These are phyloP conservation scores for Skeletonema costatum DNA, from an alignment of 108 stramenopile genomes.

Conservation along the genomic window DNA sequence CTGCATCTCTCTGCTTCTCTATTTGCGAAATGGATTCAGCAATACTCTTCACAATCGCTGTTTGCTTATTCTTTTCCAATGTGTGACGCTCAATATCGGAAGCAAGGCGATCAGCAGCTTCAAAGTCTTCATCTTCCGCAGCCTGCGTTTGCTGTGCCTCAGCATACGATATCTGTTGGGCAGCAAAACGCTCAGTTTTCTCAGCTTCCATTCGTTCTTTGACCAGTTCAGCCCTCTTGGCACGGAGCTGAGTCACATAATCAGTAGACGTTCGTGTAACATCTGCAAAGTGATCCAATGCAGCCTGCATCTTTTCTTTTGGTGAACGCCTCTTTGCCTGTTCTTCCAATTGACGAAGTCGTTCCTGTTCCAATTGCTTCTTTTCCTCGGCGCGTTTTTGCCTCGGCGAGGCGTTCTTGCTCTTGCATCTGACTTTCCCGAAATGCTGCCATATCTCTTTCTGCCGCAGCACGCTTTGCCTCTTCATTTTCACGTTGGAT, in stretches of 20 bases:
- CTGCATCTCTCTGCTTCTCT: slow-evolving; percentile 49
- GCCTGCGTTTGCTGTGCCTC: slow-evolving; percentile 71
- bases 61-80: slow-evolving; percentile 59
- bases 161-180: slow-evolving; percentile 66
- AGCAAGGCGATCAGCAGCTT: slow-evolving; percentile 79
- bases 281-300: slow-evolving; percentile 24
- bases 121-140: slow-evolving; percentile 87
- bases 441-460: slow-evolving; percentile 5
- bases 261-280: slow-evolving; percentile 23
- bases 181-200: slow-evolving; percentile 59
- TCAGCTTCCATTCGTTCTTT: slow-evolving; percentile 59
- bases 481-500: slow-evolving; percentile 8
- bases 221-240: slow-evolving; percentile 44
- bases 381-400: slow-evolving; percentile 18
- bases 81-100: slow-evolving; percentile 62
- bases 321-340: slow-evolving; percentile 41
- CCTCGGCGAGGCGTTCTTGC: slow-evolving; percentile 10
- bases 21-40: slow-evolving; percentile 52
- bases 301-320: slow-evolving; percentile 25
- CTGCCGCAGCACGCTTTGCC: background rate
- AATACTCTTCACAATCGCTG: slow-evolving; percentile 52
- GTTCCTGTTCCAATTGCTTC: slow-evolving; percentile 18
- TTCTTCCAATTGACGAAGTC: slow-evolving; percentile 19
- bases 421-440: slow-evolving; percentile 2
- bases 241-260: slow-evolving; percentile 29